Evolutionary conservation across 2,329 filamentous ascomycete genomes (phyloP).

Genomic region (Aureobasidium sp.): DNA sequence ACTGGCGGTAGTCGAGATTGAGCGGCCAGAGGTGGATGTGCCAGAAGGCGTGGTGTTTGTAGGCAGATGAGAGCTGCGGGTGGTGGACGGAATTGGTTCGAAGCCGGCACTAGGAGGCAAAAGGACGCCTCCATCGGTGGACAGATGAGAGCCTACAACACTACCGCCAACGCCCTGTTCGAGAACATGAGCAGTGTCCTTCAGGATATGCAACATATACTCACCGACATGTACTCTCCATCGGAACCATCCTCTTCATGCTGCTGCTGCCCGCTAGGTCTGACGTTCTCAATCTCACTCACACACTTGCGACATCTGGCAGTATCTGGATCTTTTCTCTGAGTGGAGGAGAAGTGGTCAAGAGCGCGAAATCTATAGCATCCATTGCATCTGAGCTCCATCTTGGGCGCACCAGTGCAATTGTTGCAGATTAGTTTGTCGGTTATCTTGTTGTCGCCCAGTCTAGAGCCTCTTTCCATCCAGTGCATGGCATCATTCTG

Average conservation of each 20-base stretch:
- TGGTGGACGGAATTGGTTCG: background rate
- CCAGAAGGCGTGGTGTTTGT: background rate
- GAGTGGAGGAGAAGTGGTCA: background rate
- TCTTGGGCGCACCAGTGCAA: background rate
- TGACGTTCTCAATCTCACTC: background rate
- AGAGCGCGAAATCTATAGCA: background rate
- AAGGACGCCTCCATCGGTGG: background rate
- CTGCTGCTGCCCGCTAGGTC: background rate
- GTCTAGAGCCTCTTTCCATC: background rate
- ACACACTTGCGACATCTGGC: constrained; percentile 1
- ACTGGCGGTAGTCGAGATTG: background rate
- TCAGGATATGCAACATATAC: background rate
- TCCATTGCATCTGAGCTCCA: background rate
- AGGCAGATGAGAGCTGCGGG: background rate
- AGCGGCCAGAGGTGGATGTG: background rate
- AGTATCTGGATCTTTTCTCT: background rate
- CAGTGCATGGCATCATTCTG: background rate
- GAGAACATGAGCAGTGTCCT: background rate
- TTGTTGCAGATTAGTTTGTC: background rate
- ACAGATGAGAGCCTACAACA: background rate
- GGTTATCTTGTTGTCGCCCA: background rate
- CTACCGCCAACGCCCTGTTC: background rate
- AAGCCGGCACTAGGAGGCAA: background rate
- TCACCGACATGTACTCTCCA: background rate
- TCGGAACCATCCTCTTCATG: background rate